These are phyloP conservation scores for Alternaria hordeiaustralica DNA, from an alignment of 2,329 filamentous ascomycete species.

Conservation along the genomic window DNA sequence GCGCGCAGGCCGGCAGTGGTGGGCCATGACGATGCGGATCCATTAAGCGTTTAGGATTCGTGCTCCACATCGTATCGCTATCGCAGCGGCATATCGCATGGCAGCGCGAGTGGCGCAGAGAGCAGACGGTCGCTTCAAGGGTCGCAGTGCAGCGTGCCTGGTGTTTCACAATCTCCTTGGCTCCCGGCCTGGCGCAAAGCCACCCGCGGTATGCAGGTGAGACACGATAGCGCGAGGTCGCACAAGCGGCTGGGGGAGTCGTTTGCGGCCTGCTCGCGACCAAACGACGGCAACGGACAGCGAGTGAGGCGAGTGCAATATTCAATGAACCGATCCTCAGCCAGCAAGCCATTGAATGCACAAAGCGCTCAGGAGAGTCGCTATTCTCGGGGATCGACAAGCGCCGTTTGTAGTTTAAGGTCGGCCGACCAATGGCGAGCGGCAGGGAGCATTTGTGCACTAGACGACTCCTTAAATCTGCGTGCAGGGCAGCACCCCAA, in stretches of 20 bases:
- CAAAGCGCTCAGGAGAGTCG: background rate
- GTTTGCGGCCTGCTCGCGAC: conserved; percentile 5
- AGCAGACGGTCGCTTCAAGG: background rate
- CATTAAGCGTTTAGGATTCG: background rate
- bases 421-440: conserved; percentile 14
- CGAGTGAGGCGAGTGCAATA: background rate
- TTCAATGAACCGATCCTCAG: background rate
- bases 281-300: background rate
- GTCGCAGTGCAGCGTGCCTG: conserved; percentile 9
- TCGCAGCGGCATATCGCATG: conserved; percentile 3
- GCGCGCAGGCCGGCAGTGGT: conserved; percentile 1
- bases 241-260: conserved; percentile 14
- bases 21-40: background rate
- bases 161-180: conserved; percentile 16
- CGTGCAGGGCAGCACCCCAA: conserved; percentile 28
- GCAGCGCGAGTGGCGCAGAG: conserved; percentile 1
- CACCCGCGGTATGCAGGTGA: conserved; percentile 13
- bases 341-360: background rate
- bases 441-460: conserved; percentile 17
- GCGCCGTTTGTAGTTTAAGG: conserved; percentile 21
- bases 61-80: conserved; percentile 7
- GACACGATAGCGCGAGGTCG: background rate
- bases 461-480: conserved; percentile 29
- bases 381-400: conserved; percentile 24
- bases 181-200: conserved; percentile 13